A percentile compares a stretch with the other conserved stretches of the same genome.
These are phyloP conservation scores for Pichia californica DNA, from an alignment of 805 yeast genomes.

Conservation along the genomic window DNA sequence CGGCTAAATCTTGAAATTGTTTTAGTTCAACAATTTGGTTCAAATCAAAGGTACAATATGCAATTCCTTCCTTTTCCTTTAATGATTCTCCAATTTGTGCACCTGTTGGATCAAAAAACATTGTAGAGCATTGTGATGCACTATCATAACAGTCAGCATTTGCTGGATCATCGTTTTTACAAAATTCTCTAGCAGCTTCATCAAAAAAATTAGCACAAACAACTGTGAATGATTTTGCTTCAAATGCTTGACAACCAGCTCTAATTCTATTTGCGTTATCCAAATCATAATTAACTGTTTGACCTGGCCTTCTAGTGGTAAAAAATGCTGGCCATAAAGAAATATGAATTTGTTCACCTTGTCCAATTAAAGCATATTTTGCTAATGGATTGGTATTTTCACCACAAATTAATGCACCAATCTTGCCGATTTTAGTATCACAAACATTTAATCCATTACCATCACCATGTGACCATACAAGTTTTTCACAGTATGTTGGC, in stretches of 20 bases:
- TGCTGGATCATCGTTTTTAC: neutral
- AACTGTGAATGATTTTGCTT: neutral
- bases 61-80: neutral
- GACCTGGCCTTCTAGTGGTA: neutral
- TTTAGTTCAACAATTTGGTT: neutral
- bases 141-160: neutral
- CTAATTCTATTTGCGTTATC: neutral
- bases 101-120: neutral
- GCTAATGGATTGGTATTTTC: neutral
- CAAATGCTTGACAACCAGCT: neutral
- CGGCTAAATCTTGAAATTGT: neutral
- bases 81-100: neutral
- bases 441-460: neutral
- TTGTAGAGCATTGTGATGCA: neutral
- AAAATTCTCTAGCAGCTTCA: neutral
- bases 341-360: neutral
- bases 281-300: neutral
- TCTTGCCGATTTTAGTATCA: neutral
- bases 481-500: neutral
- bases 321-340: neutral
- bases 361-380: neutral
- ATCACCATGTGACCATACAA: neutral
- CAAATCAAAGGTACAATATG: neutral
- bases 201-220: neutral
- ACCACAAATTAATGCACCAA: neutral